phyloP scores from a whole-genome alignment of 306 rosid species.

The Cercis canadensis region DNA sequence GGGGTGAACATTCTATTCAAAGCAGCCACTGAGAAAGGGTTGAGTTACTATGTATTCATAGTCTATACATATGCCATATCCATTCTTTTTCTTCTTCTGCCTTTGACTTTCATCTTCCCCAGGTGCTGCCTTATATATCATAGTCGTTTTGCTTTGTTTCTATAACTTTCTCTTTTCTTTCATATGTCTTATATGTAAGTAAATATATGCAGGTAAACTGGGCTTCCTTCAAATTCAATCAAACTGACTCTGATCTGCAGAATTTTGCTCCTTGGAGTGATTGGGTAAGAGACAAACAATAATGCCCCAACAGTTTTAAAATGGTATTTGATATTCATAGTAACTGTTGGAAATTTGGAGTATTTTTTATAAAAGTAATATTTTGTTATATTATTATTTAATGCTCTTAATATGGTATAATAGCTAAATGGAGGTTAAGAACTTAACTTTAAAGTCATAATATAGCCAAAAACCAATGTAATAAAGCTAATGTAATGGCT shows the following conservation, averaged over 20 bases:
- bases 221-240: slow-evolving; percentile 57
- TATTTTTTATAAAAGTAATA: too few relatives aligned
- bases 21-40: neutral
- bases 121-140: neutral
- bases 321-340: neutral
- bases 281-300: slow-evolving; percentile 57
- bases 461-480: too few relatives aligned
- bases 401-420: too few relatives aligned
- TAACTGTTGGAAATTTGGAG: too few relatives aligned
- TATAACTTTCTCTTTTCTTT: neutral
- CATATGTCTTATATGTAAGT: neutral
- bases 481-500: too few relatives aligned
- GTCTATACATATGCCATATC: too few relatives aligned
- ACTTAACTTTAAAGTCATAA: too few relatives aligned
- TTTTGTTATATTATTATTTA: too few relatives aligned
- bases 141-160: neutral
- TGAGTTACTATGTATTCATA: too few relatives aligned
- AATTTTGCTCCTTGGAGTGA: slow-evolving; percentile 49
- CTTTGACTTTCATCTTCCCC: too few relatives aligned
- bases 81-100: too few relatives aligned
- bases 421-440: too few relatives aligned
- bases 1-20: slow-evolving; percentile 58
- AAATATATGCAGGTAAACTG: slow-evolving; percentile 45
- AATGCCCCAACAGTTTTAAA: neutral
- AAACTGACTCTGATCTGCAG: slow-evolving; percentile 38